These are phyloP conservation scores for Volvox reticuliferus DNA, from an alignment of 139 green algal genomes.

Conservation along the genomic window DNA sequence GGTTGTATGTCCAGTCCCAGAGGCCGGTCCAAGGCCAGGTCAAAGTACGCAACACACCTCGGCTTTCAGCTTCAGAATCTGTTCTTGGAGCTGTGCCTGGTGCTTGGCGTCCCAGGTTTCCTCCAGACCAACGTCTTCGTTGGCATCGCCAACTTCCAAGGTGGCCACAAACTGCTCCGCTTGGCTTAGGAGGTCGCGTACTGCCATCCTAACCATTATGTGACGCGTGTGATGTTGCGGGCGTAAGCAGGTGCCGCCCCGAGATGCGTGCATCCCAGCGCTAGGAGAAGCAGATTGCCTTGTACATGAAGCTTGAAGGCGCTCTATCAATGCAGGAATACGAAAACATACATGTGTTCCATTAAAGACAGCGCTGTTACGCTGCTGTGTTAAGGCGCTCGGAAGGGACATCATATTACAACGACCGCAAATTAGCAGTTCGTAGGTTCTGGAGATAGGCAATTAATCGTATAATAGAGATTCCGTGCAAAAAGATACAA, in stretches of 20 bases:
- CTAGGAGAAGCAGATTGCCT: neutral
- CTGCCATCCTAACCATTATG: neutral
- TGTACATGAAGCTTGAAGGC: neutral
- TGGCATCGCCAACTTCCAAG: constrained; percentile 4
- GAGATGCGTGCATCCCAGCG: neutral
- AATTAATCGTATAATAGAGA: too few relatives aligned
- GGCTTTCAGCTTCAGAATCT: constrained; percentile 48
- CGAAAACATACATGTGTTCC: too few relatives aligned
- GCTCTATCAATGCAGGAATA: too few relatives aligned
- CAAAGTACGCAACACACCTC: neutral
- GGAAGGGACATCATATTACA: too few relatives aligned
- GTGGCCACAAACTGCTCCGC: constrained; percentile 55
- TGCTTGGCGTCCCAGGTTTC: neutral
- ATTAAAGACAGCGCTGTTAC: too few relatives aligned
- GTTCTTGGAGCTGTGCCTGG: constrained; percentile 41
- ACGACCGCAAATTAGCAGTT: too few relatives aligned
- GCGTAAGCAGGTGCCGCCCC: neutral
- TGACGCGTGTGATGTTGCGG: neutral
- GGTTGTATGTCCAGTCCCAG: neutral
- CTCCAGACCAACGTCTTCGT: neutral
- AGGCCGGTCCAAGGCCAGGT: neutral
- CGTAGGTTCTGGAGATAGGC: too few relatives aligned
- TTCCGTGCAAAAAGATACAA: too few relatives aligned
- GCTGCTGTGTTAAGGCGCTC: too few relatives aligned
- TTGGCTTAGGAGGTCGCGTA: constrained; percentile 34